Evolutionary conservation across 371 early-diverging fungal species (phyloP).

Genomic region (Lichtheimia ramosa): DNA sequence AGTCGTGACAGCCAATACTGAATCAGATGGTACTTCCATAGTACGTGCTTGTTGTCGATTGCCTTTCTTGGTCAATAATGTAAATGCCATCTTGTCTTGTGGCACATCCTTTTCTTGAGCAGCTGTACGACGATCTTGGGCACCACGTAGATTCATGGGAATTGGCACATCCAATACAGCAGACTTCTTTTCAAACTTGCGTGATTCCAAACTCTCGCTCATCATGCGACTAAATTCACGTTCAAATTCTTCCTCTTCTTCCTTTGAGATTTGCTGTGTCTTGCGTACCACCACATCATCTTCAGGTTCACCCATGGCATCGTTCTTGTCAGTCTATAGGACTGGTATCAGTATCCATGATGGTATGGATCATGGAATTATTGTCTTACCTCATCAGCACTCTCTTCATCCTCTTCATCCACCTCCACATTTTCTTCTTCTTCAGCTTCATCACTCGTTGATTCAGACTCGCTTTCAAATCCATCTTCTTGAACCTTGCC

Average conservation of each 20-base stretch:
- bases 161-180: conserved; percentile 81
- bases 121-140: conserved; percentile 46
- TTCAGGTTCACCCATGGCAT: conserved; percentile 49
- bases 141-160: conserved; percentile 67
- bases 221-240: conserved; percentile 80
- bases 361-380: background rate
- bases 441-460: conserved; percentile 49
- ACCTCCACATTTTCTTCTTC: conserved; percentile 43
- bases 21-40: conserved; percentile 86
- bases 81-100: conserved; percentile 73
- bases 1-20: conserved; percentile 80
- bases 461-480: conserved; percentile 40
- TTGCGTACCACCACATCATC: conserved; percentile 59
- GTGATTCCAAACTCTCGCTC: conserved; percentile 78
- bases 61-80: conserved; percentile 88
- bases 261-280: conserved; percentile 33
- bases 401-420: conserved; percentile 40
- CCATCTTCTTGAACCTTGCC: conserved; percentile 43
- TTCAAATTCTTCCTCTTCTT: conserved; percentile 75
- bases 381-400: conserved; percentile 3
- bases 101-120: conserved; percentile 26
- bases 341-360: background rate
- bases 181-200: conserved; percentile 76
- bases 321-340: background rate
- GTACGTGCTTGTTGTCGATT: conserved; percentile 80